Base-by-base conservation (phyloP, 352 stramenopile species). In the Pythium folliculosum region DNA sequence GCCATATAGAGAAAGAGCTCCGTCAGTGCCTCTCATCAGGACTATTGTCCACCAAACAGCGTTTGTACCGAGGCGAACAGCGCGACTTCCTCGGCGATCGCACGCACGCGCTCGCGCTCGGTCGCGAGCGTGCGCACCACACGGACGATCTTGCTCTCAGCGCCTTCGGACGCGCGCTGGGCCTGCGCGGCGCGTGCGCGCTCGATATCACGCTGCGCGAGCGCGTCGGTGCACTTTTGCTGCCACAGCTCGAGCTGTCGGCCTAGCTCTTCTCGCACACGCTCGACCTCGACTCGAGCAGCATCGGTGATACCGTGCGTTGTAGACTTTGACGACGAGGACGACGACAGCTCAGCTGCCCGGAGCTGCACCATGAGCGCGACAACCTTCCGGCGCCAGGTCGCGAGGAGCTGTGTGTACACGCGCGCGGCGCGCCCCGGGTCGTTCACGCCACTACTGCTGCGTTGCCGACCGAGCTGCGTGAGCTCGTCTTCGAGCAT, bases 361-460 rank as follows among this genome's bases (percentile, higher is more conserved):
- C 81, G 76, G 8, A 78, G 56, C 40, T 86, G 81, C 12, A 93
- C 82, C 72, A 91, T 79, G 1, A 91, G 58, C 2, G 77, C 49
- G 3, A 90, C 72, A 5, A 77, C 80, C 62, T 89, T 90, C 49
- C 76, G 60, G n/a, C 84, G 75, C 84, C 84, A 93, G 16, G 75
- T 63, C 4, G 69, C 57, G 22, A 88, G 54, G 16, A 86, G 44
- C 21, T 72, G 52, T 7, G 67, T 68, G 37, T 84, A 86, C n/a
- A 81, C 21, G 4, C 58, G 54, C 5, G 67, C 72, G 2, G 70
- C 70, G 21, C 55, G 43, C 22, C 69, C 67, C 1, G 63, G 63
- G 1, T 71, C 61, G 2, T 40, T 60, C 66, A n/a, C 69, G 38
- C 44, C 12, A 27, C n/a, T 23, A n/a, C 0, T 13, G 13, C 22